Base-by-base conservation (phyloP, 768 basidiomycete genomes). In the Gyrodon lividus region DNA sequence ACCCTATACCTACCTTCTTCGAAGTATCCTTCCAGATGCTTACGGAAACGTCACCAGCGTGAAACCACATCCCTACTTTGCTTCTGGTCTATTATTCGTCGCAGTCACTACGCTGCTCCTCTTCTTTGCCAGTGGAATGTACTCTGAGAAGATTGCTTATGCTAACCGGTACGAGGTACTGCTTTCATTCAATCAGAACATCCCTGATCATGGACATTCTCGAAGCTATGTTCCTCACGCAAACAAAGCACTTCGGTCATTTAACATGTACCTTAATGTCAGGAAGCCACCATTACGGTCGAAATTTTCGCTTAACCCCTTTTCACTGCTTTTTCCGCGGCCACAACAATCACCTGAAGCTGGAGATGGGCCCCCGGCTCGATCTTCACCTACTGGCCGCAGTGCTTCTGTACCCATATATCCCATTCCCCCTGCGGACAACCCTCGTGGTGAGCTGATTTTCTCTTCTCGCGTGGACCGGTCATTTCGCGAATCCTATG, bases 231-330 rank as follows among this genome's bases (percentile, higher is more conserved):
- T 98, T 23, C 93, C 93, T 2, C 95, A 98, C 59, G 92, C 95
- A 7, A 99, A 98, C 69, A 82, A 86, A 41, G 85, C 94, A 0
- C 77, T 99, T 13, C 83, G 96, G 16, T 89, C 87, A 17, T 87
- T 98, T 69, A 99, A 99, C 69, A 95, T 99, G 86, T 91, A 92
- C 63, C 79, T 99, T 59, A 99, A 99, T 72, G 89, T 96, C 61
- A 87, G 94, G 37, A 82, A 84, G 58, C 86, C 85, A 2, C 82
- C 92, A 0, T 71, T 89, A 14, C 77, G 80, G 28, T 82, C 86
- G 10, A 83, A 80, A 60, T 70, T 83, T 55, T 63, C 75, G 20
- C 67, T 66, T 55, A 69, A 68, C 51, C 70, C 72, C 46, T 64
- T 78, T n/a, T 61, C 72, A 33, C 64, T 75, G 10, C 62, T 72